A percentile compares a stretch with the other conserved stretches of the same genome.
Evolutionary conservation across 1,284 basidiomycete genomes (phyloP).

Genomic region (Moniliella sp.): DNA sequence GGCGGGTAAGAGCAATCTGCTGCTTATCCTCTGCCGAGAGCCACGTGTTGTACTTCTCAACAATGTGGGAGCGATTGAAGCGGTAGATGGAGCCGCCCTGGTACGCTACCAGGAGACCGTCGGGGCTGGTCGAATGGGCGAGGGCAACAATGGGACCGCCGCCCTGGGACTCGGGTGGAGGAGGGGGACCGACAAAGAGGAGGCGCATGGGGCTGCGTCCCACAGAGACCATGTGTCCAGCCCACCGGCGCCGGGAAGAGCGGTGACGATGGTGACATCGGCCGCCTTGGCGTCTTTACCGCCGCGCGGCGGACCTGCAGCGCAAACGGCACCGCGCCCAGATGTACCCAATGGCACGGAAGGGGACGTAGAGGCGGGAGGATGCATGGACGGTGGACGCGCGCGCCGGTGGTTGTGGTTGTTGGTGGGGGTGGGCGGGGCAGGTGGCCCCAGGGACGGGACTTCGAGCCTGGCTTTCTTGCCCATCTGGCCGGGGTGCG

Average conservation of each 20-base stretch:
- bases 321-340: conserved; percentile 25
- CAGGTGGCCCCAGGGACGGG: too few relatives aligned
- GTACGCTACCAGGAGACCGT: conserved; percentile 51
- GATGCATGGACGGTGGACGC: conserved; percentile 41
- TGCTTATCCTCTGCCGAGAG: background rate
- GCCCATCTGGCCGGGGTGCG: too few relatives aligned
- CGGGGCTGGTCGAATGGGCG: conserved; percentile 49
- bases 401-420: conserved; percentile 77
- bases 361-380: background rate
- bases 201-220: conserved; percentile 84
- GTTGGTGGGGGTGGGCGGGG: too few relatives aligned
- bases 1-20: background rate
- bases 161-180: conserved; percentile 35
- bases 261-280: conserved; percentile 52
- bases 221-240: conserved; percentile 77
- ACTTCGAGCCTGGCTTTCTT: too few relatives aligned
- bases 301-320: conserved; percentile 46
- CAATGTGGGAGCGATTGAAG: conserved; percentile 69
- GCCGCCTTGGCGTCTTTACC: conserved; percentile 53
- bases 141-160: conserved; percentile 50
- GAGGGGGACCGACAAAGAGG: conserved; percentile 75
- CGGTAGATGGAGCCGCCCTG: conserved; percentile 52
- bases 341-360: background rate
- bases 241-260: conserved; percentile 34
- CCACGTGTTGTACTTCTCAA: conserved; percentile 29